Conservation (phyloP, 371 early-diverging fungal species). For the Mortierella sp. region DNA sequence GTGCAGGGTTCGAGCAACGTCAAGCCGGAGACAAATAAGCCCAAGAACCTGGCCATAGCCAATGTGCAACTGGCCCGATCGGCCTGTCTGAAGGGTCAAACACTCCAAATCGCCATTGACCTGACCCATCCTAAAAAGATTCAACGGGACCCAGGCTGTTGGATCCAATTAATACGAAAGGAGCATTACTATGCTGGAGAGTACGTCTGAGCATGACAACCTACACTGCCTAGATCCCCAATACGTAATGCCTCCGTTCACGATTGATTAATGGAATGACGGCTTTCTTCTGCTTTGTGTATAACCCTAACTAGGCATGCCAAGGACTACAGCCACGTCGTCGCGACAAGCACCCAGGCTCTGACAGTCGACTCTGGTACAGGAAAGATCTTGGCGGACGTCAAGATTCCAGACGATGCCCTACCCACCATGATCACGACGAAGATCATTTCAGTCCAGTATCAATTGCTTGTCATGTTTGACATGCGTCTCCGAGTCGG, state of each 20-base stretch:
- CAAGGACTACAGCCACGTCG: constrained; percentile 30
- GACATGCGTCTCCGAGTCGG: constrained; percentile 33
- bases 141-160: constrained; percentile 37
- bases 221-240: neutral
- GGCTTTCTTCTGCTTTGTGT: neutral
- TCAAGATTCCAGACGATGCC: constrained; percentile 19
- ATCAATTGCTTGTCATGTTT: constrained; percentile 28
- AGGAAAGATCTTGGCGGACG: constrained; percentile 12
- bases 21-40: constrained; percentile 23
- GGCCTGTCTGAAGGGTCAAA: constrained; percentile 22
- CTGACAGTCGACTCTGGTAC: constrained; percentile 10
- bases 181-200: constrained; percentile 32
- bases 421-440: constrained; percentile 33
- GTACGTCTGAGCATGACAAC: constrained; percentile 24
- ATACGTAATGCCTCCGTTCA: too few species aligned
- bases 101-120: constrained; percentile 7
- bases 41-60: constrained; percentile 22
- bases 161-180: constrained; percentile 48
- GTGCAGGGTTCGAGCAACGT: constrained; percentile 15
- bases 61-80: constrained; percentile 22
- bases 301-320: constrained; percentile 4
- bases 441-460: constrained; percentile 34
- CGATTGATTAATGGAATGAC: neutral
- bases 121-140: constrained; percentile 16
- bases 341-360: constrained; percentile 13